A percentile compares a stretch with the other conserved stretches of the same genome.
phyloP scores from a whole-genome alignment of 2,329 filamentous ascomycete species.

The Thermomyces lanuginosus region DNA sequence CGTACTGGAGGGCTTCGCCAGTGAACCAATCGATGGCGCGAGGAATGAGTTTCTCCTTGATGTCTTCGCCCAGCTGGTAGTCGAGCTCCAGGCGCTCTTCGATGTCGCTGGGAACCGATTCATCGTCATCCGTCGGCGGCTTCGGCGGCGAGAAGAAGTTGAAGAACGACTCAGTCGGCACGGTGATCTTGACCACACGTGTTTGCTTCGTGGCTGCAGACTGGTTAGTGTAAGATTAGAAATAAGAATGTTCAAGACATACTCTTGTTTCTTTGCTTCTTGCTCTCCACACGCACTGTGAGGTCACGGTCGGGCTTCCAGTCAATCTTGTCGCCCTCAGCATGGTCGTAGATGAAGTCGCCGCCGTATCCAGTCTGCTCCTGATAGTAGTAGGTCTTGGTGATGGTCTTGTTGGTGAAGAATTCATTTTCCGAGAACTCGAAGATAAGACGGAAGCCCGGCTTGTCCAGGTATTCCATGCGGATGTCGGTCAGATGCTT shows the following conservation, averaged over 20 bases:
- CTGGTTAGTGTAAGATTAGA: slow-evolving; percentile 6
- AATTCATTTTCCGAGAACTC: slow-evolving; percentile 90
- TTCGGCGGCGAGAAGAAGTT: slow-evolving; percentile 97
- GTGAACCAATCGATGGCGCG: slow-evolving; percentile 99
- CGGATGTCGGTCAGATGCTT: slow-evolving; percentile 83
- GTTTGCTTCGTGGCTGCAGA: slow-evolving; percentile 89
- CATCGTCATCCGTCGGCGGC: slow-evolving; percentile 54
- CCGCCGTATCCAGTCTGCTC: slow-evolving; percentile 97
- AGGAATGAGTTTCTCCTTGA: slow-evolving; percentile 99
- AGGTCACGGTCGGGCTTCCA: slow-evolving; percentile 91
- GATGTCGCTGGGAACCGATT: slow-evolving; percentile 68
- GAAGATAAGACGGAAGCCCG: slow-evolving; percentile 95
- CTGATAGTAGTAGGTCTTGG: slow-evolving; percentile 98
- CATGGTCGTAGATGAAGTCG: slow-evolving; percentile 99
- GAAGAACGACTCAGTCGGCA: slow-evolving; percentile 96
- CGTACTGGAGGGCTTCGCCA: slow-evolving; percentile 88
- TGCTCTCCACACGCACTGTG: slow-evolving; percentile 89
- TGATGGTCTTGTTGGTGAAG: slow-evolving; percentile 93
- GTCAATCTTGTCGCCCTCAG: slow-evolving; percentile 93
- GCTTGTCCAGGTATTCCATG: slow-evolving; percentile 98
- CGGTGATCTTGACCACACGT: slow-evolving; percentile 95
- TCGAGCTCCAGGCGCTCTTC: slow-evolving; percentile 96
- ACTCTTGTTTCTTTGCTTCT: slow-evolving; percentile 99
- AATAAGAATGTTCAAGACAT: slow-evolving; percentile 20
- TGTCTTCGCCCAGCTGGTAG: slow-evolving; percentile 96